Base-by-base conservation (phyloP, 805 yeast genomes). In the Suhomyces sp. region DNA sequence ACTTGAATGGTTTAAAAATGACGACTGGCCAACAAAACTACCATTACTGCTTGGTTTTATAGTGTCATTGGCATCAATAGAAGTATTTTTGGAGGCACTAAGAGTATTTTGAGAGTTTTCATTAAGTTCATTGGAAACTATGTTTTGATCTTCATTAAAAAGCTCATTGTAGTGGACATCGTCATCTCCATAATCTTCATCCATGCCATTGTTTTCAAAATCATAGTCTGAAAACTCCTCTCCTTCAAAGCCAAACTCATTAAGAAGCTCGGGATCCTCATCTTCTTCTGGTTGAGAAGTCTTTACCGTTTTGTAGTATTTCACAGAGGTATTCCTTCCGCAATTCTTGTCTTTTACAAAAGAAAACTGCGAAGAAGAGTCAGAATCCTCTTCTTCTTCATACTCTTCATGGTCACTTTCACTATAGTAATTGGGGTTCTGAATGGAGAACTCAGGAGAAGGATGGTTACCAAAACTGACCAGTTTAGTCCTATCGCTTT, bases 321-420 rank as follows among this genome's bases (percentile, higher is more conserved):
- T 77, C 22, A 79, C 74, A 0, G 86, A 82, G 1, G 80, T 69
- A 50, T 81, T 80, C 54, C 87, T 69, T 3, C 82, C 83, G n/a
- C 79, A 73, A 1, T 61, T 51, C 22, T 65, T 68, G 15, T 73
- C 76, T 44, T 72, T 70, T 47, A 80, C 83, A 57, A 83, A 83
- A 1, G 86, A 82, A 57, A 82, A 83, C 50, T 71, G 77, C 1
- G 77, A 73, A 1, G 77, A 72, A 23, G 53, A 46, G 15, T 57
- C 57, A 8, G 55, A 55, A 23, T 52, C 56, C 10, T 51, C 54
- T 4, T 38, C 49, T 10, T 47, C 50, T 17, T 46, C 29, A 8
- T 46, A 40, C 15, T 45, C 51, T 40, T 48, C 29, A 27, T 19
- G 23, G 12, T 42, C 53, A 15, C 38, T 49, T 13, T 38, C 49